Base-by-base conservation (phyloP, 345 rosid species). In the Noccaea bulbosa region DNA sequence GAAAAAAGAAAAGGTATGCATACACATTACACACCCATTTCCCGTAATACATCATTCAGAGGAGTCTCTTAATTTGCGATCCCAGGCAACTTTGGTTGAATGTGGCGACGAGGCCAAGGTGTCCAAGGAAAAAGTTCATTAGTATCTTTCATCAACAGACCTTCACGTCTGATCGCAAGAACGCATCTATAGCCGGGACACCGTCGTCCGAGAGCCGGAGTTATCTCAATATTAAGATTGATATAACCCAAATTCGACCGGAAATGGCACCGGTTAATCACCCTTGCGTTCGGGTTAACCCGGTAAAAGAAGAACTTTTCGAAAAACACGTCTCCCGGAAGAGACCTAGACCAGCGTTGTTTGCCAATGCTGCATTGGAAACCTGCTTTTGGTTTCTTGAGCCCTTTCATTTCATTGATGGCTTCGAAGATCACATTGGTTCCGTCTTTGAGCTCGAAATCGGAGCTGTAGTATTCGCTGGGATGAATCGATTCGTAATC, bases 331-430 rank as follows among this genome's bases (percentile, higher is more conserved):
- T 75, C 79, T 75, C 79, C 79, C 0, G 79, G 79, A 12, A 75
- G 65, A 60, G 79, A 62, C 62, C 49, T 69, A 16, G 47, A 62
- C 79, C 74, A 75, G 0, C 8, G 20, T 47, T n/a, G 20, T 16
- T 0, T 27, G 20, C 79, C 65, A 39, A 30, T 8, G 46, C 11
- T 62, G 45, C 79, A 75, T 4, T 46, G 11, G 34, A 62, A 69
- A 0, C 79, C 79, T 14, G 79, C 79, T 69, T 75, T 75, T 61
- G 79, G 79, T 62, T 69, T 75, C 70, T 75, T 69, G 51, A 69
- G 30, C 3, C 79, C 70, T 69, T 54, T 45, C 17, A 75, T 0
- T 68, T 75, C 79, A 24, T 75, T 75, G 58, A 75, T 14, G 32
- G 59, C 74, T 62, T 75, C 74, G 3, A 75, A 46, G n/a, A 75